Percentiles rank a stretch among this genome's conserved stretches.
phyloP scores from a whole-genome alignment of 2,329 filamentous ascomycete genomes.

The Aspergillus sp. region DNA sequence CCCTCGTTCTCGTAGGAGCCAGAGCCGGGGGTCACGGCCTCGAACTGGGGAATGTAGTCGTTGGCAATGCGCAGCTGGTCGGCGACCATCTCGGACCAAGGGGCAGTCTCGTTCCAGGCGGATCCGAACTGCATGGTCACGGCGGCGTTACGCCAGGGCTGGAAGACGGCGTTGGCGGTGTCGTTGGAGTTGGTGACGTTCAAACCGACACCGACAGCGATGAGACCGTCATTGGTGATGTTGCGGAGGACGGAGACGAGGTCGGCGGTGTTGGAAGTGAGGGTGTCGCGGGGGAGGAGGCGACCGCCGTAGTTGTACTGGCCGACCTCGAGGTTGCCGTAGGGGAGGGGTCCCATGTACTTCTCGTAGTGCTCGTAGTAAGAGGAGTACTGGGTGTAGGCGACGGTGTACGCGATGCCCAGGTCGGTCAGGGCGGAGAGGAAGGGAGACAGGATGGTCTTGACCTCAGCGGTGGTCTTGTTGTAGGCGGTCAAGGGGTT shows the following conservation, averaged over 20 bases:
- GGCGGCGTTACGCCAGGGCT: conserved; percentile 42
- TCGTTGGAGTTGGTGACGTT: conserved; percentile 41
- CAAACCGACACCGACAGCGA: conserved; percentile 42
- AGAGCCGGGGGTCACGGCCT: conserved; percentile 41
- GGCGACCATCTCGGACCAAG: conserved; percentile 38
- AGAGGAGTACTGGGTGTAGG: conserved; percentile 31
- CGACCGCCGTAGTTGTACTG: conserved; percentile 35
- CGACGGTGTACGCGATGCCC: conserved; percentile 35
- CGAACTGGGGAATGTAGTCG: conserved; percentile 41
- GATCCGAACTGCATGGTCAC: conserved; percentile 40
- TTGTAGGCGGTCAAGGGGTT: conserved; percentile 52
- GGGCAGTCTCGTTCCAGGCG: conserved; percentile 42
- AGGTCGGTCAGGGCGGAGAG: conserved; percentile 40
- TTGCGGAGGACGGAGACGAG: conserved; percentile 36
- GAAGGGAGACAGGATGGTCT: conserved; percentile 50
- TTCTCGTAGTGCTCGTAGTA: conserved; percentile 40
- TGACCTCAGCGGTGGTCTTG: conserved; percentile 48
- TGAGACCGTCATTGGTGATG: conserved; percentile 36
- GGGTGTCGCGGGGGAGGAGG: conserved; percentile 38
- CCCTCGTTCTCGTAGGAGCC: conserved; percentile 49
- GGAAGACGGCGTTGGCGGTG: conserved; percentile 43
- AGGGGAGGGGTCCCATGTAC: conserved; percentile 34
- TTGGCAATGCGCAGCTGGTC: conserved; percentile 43
- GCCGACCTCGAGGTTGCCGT: conserved; percentile 29
- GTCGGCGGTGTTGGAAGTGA: conserved; percentile 31